phyloP scores from a whole-genome alignment of 2,329 filamentous ascomycete species.

The Colletotrichum agaves region DNA sequence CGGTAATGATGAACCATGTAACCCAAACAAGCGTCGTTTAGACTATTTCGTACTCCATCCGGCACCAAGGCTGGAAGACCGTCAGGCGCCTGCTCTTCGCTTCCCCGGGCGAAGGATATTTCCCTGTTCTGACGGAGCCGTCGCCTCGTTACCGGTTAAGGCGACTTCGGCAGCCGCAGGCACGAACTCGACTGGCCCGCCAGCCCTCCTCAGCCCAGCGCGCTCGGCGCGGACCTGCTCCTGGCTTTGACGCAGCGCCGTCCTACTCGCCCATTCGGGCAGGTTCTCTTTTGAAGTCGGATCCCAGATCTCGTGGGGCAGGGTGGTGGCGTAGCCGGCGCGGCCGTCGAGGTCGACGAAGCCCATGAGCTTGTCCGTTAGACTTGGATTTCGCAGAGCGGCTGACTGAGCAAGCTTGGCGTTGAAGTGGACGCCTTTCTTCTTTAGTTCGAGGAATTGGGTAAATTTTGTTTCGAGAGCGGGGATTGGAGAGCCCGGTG shows the following conservation, averaged over 20 bases:
- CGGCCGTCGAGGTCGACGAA: conserved; percentile 66
- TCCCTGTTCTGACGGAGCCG: conserved; percentile 38
- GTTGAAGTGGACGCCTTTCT: conserved; percentile 82
- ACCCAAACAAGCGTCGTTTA: not conserved
- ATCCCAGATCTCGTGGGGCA: conserved; percentile 67
- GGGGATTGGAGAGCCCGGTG: conserved; percentile 68
- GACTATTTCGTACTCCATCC: no score
- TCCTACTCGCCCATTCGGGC: conserved; percentile 64
- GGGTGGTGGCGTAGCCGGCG: conserved; percentile 74
- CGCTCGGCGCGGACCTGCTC: conserved; percentile 57
- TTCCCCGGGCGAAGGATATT: conserved; percentile 46
- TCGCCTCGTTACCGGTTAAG: conserved; percentile 20
- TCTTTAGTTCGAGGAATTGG: conserved; percentile 81
- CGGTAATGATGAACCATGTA: conserved; percentile 9
- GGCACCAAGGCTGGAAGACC: no score
- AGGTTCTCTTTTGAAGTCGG: conserved; percentile 56
- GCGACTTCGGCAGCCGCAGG: conserved; percentile 41
- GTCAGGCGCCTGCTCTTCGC: conserved; percentile 44
- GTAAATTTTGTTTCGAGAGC: conserved; percentile 73
- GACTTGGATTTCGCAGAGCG: conserved; percentile 76
- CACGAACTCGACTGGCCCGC: conserved; percentile 63
- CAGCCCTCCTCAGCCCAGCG: conserved; percentile 55
- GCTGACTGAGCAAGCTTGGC: conserved; percentile 73
- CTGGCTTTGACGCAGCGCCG: conserved; percentile 60
- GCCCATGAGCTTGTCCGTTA: conserved; percentile 77